Evolutionary conservation across 441 rosid genomes (phyloP).

Genomic region (Croton setiger): DNA sequence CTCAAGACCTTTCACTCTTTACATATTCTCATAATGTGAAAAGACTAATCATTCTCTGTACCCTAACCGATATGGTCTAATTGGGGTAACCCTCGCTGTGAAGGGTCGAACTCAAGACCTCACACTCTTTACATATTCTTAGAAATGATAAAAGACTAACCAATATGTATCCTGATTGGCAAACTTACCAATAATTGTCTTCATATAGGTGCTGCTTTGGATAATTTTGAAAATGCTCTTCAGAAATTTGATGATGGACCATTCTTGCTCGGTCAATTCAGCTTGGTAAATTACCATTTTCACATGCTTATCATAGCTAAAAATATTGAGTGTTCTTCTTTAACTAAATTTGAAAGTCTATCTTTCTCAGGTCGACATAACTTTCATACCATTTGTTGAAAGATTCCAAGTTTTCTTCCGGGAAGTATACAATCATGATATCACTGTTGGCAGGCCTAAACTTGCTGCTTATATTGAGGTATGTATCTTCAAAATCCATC

Average conservation of each 20-base stretch:
- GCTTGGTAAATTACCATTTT: not conserved
- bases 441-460: not conserved
- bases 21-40: no score
- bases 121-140: not conserved
- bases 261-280: not conserved
- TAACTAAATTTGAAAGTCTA: not conserved
- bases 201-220: not conserved
- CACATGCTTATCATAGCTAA: no score
- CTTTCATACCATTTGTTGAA: not conserved
- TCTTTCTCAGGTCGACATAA: not conserved
- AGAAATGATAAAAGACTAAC: no score
- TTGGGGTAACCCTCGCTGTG: no score
- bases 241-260: not conserved
- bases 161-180: no score
- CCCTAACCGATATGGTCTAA: no score
- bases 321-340: no score
- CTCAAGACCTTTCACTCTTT: no score
- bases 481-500: no score
- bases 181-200: no score
- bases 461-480: not conserved
- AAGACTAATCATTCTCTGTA: no score
- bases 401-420: not conserved
- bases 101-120: no score
- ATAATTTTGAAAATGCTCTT: not conserved
- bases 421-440: not conserved